These are phyloP conservation scores for Linnemannia elongata DNA, from an alignment of 192 early-diverging fungal genomes.

Conservation along the genomic window DNA sequence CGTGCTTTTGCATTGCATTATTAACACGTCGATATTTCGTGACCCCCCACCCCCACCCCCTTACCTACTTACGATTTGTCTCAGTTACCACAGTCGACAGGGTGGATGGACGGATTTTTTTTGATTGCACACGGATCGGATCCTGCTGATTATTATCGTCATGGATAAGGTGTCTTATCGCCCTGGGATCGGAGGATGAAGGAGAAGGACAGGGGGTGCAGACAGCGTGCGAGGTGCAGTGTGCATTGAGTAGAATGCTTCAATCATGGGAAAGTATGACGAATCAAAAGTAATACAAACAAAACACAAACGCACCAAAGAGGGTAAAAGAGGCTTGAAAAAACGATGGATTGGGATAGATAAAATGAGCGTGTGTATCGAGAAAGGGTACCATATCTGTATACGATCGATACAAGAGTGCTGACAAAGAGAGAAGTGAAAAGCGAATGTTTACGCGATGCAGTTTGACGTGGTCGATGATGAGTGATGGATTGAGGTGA, in stretches of 20 bases:
- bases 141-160: constrained; percentile 1
- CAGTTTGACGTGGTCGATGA: background rate
- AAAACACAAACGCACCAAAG: background rate
- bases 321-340: background rate
- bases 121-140: constrained; percentile 2
- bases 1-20: background rate
- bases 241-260: background rate
- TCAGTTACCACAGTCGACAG: no score
- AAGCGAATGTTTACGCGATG: background rate
- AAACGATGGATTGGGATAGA: background rate
- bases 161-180: background rate
- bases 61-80: background rate
- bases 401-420: background rate
- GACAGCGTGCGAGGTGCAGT: no score
- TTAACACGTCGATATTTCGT: background rate
- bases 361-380: background rate
- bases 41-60: no score
- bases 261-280: background rate
- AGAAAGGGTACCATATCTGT: background rate
- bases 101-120: background rate
- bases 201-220: no score
- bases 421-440: background rate
- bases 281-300: background rate
- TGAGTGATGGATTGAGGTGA: background rate
- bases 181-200: no score